Percentiles rank a stretch among this genome's conserved stretches.
These are phyloP conservation scores for Theobroma grandiflorum DNA, from an alignment of 441 rosid genomes.

Conservation along the genomic window DNA sequence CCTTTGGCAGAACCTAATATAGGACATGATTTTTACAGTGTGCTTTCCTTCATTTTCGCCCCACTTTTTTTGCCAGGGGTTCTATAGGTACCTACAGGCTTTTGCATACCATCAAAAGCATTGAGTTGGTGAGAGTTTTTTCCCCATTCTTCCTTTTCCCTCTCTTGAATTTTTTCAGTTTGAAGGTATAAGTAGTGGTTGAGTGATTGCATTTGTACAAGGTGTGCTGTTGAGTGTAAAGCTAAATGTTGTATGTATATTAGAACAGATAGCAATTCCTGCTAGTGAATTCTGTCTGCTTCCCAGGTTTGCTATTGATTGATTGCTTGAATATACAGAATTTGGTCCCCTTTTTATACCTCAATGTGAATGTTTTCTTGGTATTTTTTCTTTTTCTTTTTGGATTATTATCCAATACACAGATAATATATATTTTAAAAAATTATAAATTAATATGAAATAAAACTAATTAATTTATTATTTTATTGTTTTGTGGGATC, in stretches of 20 bases:
- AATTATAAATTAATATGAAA: too few species aligned
- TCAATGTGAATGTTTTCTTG: background rate
- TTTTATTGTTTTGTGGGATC: too few species aligned
- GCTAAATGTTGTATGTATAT: background rate
- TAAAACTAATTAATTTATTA: too few species aligned
- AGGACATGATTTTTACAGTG: background rate
- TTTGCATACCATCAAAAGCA: background rate
- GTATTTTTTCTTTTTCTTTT: too few species aligned
- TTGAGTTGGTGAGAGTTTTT: constrained; percentile 13
- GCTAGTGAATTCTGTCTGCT: too few species aligned
- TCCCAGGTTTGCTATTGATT: background rate
- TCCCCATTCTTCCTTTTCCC: background rate
- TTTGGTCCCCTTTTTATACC: background rate
- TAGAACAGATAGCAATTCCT: background rate
- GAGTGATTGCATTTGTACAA: constrained; percentile 19
- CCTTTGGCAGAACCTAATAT: background rate
- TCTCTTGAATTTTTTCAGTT: background rate
- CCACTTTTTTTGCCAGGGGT: background rate
- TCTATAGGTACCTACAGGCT: background rate
- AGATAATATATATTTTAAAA: too few species aligned
- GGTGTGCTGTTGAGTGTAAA: constrained; percentile 13
- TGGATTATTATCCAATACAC: too few species aligned
- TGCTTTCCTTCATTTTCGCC: background rate
- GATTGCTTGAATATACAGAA: background rate
- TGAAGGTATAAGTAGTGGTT: background rate